A percentile compares a stretch with the other conserved stretches of the same genome.
phyloP scores from a whole-genome alignment of 2,329 filamentous ascomycete genomes.

The Aspergillus sp. region DNA sequence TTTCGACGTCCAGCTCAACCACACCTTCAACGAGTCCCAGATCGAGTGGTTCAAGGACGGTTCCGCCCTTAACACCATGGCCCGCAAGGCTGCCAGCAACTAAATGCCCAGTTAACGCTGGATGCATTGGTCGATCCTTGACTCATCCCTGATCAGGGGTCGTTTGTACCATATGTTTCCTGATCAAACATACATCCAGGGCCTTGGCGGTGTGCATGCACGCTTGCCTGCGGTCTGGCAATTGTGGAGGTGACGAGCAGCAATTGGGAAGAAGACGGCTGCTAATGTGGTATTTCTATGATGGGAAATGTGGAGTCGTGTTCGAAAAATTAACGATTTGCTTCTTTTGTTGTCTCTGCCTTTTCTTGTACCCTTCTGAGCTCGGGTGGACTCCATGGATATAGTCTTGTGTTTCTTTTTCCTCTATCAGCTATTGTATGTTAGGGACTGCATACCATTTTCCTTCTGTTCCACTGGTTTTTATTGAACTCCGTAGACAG shows the following conservation, averaged over 20 bases:
- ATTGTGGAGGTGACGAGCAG: constrained; percentile 12
- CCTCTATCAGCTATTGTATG: constrained; percentile 33
- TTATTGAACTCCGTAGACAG: neutral
- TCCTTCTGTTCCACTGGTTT: constrained; percentile 22
- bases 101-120: neutral
- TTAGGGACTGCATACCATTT: constrained; percentile 38
- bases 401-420: constrained; percentile 37
- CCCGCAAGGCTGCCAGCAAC: constrained; percentile 56
- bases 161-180: constrained; percentile 23
- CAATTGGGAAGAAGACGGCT: constrained; percentile 13
- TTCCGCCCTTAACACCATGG: constrained; percentile 97
- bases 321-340: constrained; percentile 35
- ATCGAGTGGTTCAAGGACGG: constrained; percentile 99
- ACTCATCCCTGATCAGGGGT: constrained; percentile 7
- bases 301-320: constrained; percentile 32
- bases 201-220: neutral
- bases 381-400: constrained; percentile 40
- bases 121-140: constrained; percentile 1
- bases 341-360: constrained; percentile 27
- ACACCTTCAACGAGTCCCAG: constrained; percentile 98
- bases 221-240: neutral
- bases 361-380: constrained; percentile 24
- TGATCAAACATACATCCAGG: constrained; percentile 11
- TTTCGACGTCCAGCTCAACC: constrained; percentile 81
- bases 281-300: constrained; percentile 24